phyloP scores from a whole-genome alignment of 352 stramenopile genomes.

The Phytopythium kandeliae region DNA sequence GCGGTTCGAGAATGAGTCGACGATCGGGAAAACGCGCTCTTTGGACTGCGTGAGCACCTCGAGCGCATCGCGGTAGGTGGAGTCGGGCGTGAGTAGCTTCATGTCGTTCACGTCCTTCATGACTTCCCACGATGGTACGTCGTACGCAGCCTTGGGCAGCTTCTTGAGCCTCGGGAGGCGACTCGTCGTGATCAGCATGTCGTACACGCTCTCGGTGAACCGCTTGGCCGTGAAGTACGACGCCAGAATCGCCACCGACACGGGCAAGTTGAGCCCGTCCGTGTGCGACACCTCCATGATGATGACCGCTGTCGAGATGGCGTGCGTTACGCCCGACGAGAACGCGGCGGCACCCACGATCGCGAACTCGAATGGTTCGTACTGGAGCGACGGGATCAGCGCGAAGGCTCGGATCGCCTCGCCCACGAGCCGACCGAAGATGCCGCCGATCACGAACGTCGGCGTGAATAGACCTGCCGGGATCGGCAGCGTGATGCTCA shows the following conservation, averaged over 20 bases:
- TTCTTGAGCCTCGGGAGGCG: constrained; percentile 72
- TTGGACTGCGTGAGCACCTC: constrained; percentile 39
- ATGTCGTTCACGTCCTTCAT: constrained; percentile 77
- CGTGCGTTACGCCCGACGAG: constrained; percentile 88
- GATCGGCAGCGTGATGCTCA: constrained; percentile 72
- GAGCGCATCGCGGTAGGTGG: constrained; percentile 57
- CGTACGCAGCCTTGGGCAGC: constrained; percentile 78
- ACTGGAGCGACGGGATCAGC: constrained; percentile 45
- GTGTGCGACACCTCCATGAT: constrained; percentile 92
- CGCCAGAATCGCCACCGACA: constrained; percentile 85
- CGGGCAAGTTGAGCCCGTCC: constrained; percentile 77
- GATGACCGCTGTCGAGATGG: constrained; percentile 91
- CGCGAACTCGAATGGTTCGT: constrained; percentile 90
- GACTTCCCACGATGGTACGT: constrained; percentile 80
- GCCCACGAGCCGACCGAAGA: constrained; percentile 75
- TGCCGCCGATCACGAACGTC: constrained; percentile 82
- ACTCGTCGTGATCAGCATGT: constrained; percentile 84
- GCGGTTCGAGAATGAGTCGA: constrained; percentile 52
- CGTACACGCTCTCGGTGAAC: constrained; percentile 91
- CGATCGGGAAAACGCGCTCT: constrained; percentile 71
- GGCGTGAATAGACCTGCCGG: constrained; percentile 78
- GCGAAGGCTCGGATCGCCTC: constrained; percentile 66
- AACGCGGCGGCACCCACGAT: constrained; percentile 91
- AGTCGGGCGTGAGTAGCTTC: constrained; percentile 57
- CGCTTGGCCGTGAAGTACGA: constrained; percentile 88